Evolutionary conservation across 2,329 filamentous ascomycete species (phyloP).

Genomic region (Huntiella bhutanensis): DNA sequence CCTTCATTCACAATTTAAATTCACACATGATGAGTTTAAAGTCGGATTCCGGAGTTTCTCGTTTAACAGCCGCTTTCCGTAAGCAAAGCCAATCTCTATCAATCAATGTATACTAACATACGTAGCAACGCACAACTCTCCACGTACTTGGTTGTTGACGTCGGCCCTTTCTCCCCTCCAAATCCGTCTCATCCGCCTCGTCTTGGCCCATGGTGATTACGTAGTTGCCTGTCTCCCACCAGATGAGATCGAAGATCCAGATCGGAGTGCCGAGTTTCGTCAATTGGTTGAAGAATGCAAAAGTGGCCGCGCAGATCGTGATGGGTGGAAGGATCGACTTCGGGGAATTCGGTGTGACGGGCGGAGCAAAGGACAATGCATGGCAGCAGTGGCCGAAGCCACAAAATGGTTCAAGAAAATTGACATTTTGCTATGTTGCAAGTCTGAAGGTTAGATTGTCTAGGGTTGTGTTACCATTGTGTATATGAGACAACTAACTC

Average conservation of each 20-base stretch:
- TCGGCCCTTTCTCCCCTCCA: conserved; percentile 70
- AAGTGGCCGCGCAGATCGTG: conserved; percentile 40
- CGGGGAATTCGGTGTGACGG: conserved; percentile 45
- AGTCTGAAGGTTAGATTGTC: conserved; percentile 49
- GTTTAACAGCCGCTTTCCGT: conserved; percentile 7
- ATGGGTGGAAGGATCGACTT: conserved; percentile 67
- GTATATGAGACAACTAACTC: neutral
- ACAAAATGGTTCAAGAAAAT: conserved; percentile 68
- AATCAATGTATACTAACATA: neutral
- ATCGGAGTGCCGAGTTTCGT: conserved; percentile 60
- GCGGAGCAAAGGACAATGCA: conserved; percentile 48
- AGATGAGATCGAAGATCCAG: conserved; percentile 57
- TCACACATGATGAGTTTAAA: neutral
- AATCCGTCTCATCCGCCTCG: conserved; percentile 60
- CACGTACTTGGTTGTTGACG: conserved; percentile 85
- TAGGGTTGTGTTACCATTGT: neutral
- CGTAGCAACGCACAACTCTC: conserved; percentile 46
- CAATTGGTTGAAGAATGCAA: conserved; percentile 56
- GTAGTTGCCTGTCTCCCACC: conserved; percentile 70
- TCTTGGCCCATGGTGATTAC: conserved; percentile 82
- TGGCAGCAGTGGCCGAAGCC: conserved; percentile 72
- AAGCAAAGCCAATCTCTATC: neutral
- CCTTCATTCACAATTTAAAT: no score
- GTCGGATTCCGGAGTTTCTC: neutral
- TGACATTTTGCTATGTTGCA: conserved; percentile 80